Percentiles rank a stretch among this genome's conserved stretches.
Evolutionary conservation across 1,139 yeast genomes (phyloP).

Genomic region (Suhomyces panamericanus): DNA sequence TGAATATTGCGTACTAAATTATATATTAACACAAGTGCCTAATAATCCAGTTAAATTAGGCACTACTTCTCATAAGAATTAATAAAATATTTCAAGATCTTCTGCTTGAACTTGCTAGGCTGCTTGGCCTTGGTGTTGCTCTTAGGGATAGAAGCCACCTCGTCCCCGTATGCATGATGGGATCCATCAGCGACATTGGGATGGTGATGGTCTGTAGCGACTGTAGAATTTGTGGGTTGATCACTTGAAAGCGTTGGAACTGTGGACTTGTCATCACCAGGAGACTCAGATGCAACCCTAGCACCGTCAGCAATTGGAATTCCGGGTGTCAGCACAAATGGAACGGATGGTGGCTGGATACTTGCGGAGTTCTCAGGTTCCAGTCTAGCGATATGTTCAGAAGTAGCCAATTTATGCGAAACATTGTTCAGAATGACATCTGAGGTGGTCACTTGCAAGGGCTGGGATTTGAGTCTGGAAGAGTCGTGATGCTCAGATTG

Average conservation of each 20-base stretch:
- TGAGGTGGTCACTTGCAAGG: background rate
- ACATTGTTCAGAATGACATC: background rate
- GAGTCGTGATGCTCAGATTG: no score
- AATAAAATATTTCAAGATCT: conserved; percentile 38
- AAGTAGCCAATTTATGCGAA: background rate
- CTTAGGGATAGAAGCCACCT: conserved; percentile 6
- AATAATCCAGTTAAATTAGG: background rate
- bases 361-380: background rate
- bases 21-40: conserved; percentile 1
- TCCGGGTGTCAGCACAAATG: background rate
- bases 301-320: background rate
- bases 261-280: conserved; percentile 14
- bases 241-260: conserved; percentile 15
- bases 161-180: conserved; percentile 1
- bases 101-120: conserved; percentile 32
- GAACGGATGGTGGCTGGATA: background rate
- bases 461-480: background rate
- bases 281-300: conserved; percentile 4
- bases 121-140: conserved; percentile 11
- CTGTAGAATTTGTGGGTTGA: conserved; percentile 16
- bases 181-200: conserved; percentile 2
- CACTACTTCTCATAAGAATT: conserved; percentile 27
- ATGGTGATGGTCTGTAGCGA: conserved; percentile 15
- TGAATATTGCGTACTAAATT: background rate
- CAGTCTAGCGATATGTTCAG: background rate